Conservation (phyloP, 2,329 filamentous ascomycete genomes). For the Venturia pyrina region DNA sequence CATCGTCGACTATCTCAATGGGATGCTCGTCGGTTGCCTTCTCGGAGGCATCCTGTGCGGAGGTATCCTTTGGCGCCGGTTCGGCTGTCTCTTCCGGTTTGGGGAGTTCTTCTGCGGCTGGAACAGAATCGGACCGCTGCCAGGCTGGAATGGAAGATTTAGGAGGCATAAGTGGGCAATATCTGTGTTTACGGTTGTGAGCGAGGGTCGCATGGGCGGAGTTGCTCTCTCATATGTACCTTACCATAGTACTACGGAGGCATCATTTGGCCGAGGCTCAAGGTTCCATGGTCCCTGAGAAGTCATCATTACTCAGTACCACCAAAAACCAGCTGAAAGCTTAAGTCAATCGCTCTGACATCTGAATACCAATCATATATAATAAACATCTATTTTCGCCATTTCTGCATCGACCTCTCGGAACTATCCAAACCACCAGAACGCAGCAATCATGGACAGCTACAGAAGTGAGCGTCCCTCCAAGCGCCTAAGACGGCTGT, state of each 20-base stretch:
- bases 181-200: not conserved
- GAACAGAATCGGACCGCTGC: slow-evolving; percentile 21
- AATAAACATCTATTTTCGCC: not conserved
- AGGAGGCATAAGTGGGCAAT: not conserved
- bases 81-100: not conserved
- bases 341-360: not conserved
- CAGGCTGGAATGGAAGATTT: slow-evolving; percentile 22
- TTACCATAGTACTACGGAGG: no score
- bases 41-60: not conserved
- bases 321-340: not conserved
- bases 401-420: not conserved
- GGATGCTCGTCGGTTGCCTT: not conserved
- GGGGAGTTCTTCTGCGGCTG: not conserved
- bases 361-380: not conserved
- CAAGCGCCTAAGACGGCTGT: slow-evolving; percentile 31
- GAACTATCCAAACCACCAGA: not conserved
- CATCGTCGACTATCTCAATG: not conserved
- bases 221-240: no score
- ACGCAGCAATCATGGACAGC: not conserved
- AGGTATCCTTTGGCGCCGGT: not conserved
- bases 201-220: not conserved
- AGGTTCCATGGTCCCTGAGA: no score
- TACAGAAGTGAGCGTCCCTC: slow-evolving; percentile 18
- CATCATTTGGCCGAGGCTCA: not conserved
- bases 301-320: not conserved